phyloP scores from a whole-genome alignment of 2,329 filamentous ascomycete species.

The Ceratocystis destructans region DNA sequence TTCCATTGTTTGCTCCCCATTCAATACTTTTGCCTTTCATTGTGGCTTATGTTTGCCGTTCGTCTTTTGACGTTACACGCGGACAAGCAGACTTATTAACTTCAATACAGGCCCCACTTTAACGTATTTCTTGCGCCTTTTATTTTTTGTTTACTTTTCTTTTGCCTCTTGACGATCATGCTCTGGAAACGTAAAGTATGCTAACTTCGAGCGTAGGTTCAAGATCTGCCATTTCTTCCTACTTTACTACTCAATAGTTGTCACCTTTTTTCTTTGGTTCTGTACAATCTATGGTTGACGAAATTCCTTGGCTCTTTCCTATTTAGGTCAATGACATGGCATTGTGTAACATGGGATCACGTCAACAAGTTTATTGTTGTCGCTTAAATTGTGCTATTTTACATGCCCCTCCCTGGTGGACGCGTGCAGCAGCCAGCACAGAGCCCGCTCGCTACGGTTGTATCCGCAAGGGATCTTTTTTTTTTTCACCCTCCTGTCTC shows the following conservation, averaged over 20 bases:
- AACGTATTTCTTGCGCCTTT: no score
- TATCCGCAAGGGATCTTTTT: background rate
- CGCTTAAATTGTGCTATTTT: background rate
- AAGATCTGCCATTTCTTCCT: background rate
- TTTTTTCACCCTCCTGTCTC: background rate
- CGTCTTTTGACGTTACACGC: background rate
- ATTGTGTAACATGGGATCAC: background rate
- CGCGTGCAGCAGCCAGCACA: background rate
- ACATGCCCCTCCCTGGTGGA: background rate
- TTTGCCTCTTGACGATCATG: background rate
- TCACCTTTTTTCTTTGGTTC: background rate
- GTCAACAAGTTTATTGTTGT: background rate
- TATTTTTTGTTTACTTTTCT: background rate
- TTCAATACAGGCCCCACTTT: no score
- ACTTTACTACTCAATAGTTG: background rate
- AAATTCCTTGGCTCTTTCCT: background rate
- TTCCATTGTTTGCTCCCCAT: background rate
- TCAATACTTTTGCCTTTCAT: background rate
- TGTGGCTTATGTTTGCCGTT: constrained; percentile 1
- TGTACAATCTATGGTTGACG: background rate
- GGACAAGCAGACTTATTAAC: no score
- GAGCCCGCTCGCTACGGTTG: background rate
- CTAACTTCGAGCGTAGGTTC: no score
- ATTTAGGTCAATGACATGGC: background rate
- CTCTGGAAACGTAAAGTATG: no score